Base-by-base conservation (phyloP, 257 asterid species). In the Solanum chmielewskii region DNA sequence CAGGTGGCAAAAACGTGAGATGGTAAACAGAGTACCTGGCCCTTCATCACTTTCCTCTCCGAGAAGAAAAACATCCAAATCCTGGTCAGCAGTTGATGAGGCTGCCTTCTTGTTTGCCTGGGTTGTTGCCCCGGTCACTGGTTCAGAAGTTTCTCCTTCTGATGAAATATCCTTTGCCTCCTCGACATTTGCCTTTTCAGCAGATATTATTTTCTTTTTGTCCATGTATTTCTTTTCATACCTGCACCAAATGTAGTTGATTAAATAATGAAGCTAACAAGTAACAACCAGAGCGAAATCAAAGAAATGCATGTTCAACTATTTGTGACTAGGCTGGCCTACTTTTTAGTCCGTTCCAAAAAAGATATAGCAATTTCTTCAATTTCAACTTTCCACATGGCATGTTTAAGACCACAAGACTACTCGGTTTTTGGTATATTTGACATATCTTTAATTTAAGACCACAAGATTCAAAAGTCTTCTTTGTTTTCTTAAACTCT, bases 11-110 rank as follows among this genome's bases (percentile, higher is more conserved):
- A 47, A 78, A 45, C 2, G 10, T 80, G 66, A 47, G 84, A 80
- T 45, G 68, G 84, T 27, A 47, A 45, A 18, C 14, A 80, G 27
- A 27, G n/a, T 94, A 97, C 99, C 99, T 94, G 95, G 95, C 78
- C 93, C 98, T 78, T 92, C 96, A 90, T 95, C 99, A 42, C 95
- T 91, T 82, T 94, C 99, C 88, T 95, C 99, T 89, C 99, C 99
- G 37, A 97, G 95, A 86, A 97, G 99, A 91, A 95, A 97, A 39
- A 94, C 95, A 86, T 97, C 99, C 93, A 97, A 93, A 92, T 97
- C 99, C 92, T 95, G 94, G 88, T 97, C 99, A 42, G 98, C 90
- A 86, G 94, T 86, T 83, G 93, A 88, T 83, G 94, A 70, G 86
- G 91, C 89, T 39, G 69, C 81, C 89, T 85, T 91, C 84, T 93